A percentile compares a stretch with the other conserved stretches of the same genome.
These are phyloP conservation scores for Ambrosia hybrid DNA, from an alignment of 140 eudicot species.

Conservation along the genomic window DNA sequence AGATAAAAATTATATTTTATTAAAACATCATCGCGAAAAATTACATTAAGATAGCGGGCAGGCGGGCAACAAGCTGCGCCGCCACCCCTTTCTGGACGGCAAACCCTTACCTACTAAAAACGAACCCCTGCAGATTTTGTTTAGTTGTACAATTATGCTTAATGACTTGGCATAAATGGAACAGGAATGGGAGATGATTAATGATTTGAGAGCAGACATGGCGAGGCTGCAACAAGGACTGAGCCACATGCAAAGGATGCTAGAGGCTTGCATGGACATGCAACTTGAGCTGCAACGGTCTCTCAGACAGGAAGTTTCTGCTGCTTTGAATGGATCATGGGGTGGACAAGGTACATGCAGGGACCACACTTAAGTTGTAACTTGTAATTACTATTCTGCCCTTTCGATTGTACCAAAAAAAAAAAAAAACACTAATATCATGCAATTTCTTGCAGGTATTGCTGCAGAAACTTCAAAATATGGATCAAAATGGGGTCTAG, in stretches of 20 bases:
- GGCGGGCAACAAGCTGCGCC: too few species aligned
- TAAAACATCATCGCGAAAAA: too few species aligned
- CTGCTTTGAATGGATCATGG: constrained; percentile 85
- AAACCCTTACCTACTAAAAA: too few species aligned
- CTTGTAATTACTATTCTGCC: constrained; percentile 13
- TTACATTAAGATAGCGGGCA: too few species aligned
- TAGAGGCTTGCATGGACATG: constrained; percentile 99
- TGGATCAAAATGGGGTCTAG: constrained; percentile 88
- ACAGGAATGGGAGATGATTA: constrained; percentile 96
- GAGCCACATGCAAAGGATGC: constrained; percentile 99
- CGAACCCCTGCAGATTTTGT: too few species aligned
- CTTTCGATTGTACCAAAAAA: neutral
- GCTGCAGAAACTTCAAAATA: constrained; percentile 90
- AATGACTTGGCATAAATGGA: constrained; percentile 20
- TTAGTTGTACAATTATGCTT: neutral
- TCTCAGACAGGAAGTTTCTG: constrained; percentile 96
- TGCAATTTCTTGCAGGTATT: constrained; percentile 41
- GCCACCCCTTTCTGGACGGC: too few species aligned
- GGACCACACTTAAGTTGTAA: constrained; percentile 2
- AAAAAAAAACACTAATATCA: neutral
- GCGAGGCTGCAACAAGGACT: constrained; percentile 98
- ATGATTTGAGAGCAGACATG: constrained; percentile 88
- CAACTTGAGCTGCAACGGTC: constrained; percentile 96
- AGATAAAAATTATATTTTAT: too few species aligned
- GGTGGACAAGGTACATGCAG: constrained; percentile 69